phyloP scores from a whole-genome alignment of 2,329 filamentous ascomycete genomes.

The Calcarisporium arbuscula region DNA sequence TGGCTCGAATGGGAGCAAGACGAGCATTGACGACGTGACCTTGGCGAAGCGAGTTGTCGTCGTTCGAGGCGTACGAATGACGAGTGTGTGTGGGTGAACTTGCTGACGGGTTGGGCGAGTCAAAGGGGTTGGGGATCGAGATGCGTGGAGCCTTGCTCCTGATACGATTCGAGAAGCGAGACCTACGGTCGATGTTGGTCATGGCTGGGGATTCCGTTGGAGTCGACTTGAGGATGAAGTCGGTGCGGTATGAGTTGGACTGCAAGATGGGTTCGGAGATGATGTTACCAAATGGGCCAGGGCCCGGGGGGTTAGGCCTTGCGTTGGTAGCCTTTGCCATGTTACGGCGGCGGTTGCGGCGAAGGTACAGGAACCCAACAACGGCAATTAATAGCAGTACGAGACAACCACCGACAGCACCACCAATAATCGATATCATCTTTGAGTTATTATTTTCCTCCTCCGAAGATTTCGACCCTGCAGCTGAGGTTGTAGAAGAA shows the following conservation, averaged over 20 bases:
- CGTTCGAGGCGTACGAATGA: conserved; percentile 16
- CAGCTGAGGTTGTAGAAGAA: conserved; percentile 1
- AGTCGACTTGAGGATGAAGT: conserved; percentile 43
- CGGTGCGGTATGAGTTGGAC: conserved; percentile 37
- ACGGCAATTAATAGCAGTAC: conserved; percentile 33
- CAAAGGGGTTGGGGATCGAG: conserved; percentile 30
- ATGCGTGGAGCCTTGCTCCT: conserved; percentile 14
- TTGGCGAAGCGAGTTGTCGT: conserved; percentile 19
- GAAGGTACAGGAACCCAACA: conserved; percentile 33
- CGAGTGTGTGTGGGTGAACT: conserved; percentile 12
- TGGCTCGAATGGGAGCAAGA: conserved; percentile 31
- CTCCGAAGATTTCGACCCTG: conserved; percentile 5
- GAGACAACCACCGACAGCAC: conserved; percentile 40
- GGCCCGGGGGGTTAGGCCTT: conserved; percentile 11
- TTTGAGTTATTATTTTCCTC: conserved; percentile 17
- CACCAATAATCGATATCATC: conserved; percentile 38
- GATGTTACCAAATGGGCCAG: conserved; percentile 32
- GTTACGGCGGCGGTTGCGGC: conserved; percentile 16
- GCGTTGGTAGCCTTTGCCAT: conserved; percentile 5
- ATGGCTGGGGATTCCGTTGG: conserved; percentile 1
- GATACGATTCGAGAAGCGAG: conserved; percentile 10
- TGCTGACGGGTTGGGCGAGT: conserved; percentile 23
- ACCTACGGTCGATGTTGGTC: conserved; percentile 4
- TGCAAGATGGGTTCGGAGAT: conserved; percentile 52
- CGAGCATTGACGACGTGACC: conserved; percentile 19